Conservation (phyloP, 805 yeast genomes). For the Lachancea lanzarotensis region DNA sequence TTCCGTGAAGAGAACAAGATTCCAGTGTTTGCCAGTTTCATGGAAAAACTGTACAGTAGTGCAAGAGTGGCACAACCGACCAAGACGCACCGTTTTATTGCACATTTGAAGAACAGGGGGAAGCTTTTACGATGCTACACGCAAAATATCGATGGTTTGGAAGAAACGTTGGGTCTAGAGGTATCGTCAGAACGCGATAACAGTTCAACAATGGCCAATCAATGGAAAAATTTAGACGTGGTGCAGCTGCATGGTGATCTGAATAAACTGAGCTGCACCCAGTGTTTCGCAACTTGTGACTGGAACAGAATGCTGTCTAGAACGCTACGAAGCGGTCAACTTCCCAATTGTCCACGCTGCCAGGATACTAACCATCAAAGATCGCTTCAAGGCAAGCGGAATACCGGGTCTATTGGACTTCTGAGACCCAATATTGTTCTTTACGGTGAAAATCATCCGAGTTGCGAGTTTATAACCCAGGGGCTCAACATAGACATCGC, state of each 20-base stretch:
- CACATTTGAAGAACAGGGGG: conserved; percentile 48
- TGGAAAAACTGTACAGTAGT: conserved; percentile 68
- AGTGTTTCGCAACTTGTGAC: conserved; percentile 48
- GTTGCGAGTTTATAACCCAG: conserved; percentile 67
- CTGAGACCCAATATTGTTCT: conserved; percentile 85
- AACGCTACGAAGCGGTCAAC: conserved; percentile 49
- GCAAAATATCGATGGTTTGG: conserved; percentile 90
- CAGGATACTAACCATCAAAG: conserved; percentile 49
- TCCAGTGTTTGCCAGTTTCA: conserved; percentile 76
- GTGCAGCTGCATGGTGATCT: conserved; percentile 90
- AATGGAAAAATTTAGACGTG: conserved; percentile 64
- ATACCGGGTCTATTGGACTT: conserved; percentile 63
- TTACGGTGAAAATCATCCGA: conserved; percentile 92
- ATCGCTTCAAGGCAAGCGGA: conserved; percentile 62
- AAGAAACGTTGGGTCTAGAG: conserved; percentile 54
- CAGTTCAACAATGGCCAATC: conserved; percentile 31
- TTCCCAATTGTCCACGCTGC: conserved; percentile 77
- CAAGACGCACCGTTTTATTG: conserved; percentile 71
- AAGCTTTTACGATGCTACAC: conserved; percentile 83
- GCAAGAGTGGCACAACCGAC: conserved; percentile 72
- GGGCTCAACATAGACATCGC: conserved; percentile 59
- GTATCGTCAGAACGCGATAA: conserved; percentile 40
- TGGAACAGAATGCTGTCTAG: conserved; percentile 55
- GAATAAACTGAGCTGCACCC: conserved; percentile 67
- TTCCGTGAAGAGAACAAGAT: conserved; percentile 64